Base-by-base conservation (phyloP, 176 grass and related monocot genomes). In the Carex cristatella region DNA sequence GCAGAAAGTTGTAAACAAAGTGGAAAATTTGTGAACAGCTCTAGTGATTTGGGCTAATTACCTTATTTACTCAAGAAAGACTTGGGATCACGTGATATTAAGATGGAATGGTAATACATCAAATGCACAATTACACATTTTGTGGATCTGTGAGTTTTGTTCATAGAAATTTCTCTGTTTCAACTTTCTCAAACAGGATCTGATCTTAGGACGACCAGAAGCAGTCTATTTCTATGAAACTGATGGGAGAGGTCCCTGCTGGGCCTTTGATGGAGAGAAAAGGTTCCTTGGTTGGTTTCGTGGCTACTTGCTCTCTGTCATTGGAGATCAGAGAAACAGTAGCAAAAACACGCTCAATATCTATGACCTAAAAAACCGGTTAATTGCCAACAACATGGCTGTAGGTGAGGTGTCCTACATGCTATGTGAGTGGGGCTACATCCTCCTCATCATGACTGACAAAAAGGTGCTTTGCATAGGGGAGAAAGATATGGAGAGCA, bases 401-500 rank as follows among this genome's bases (percentile, higher is more conserved):
- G 88, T 99, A 11, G 93, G 91, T 9, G 90, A 99, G 80, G 90
- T 96, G 80, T 99, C 91, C 11, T 86, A 99, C 81, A 91, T 99
- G 23, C 87, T 96, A 32, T 88, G 84, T 79, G 96, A 99, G 79
- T 96, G 97, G 97, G 97, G 91, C 65, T 96, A 92, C 83, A 94
- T 96, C 87, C 90, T 99, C 80, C 87, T 99, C 28, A 84, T 99
- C 86, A 94, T 91, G 91, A 82, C 65, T 4, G 93, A 99, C 83
- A 99, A 92, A 94, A 99, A 84, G 74, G 85, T 91, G 83, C 78
- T 94, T 81, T 99, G 93, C 88, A 92, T 99, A 74, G 93, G 93
- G 86, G 97, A 99, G 81, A 99, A 95, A 84, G 93, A 99, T 65
- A 99, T 94, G 97, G 97, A 95, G 88, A 99, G 93, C 90, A 99